Conservation (phyloP, 2,329 filamentous ascomycete genomes). For the Epichloe uncinata region DNA sequence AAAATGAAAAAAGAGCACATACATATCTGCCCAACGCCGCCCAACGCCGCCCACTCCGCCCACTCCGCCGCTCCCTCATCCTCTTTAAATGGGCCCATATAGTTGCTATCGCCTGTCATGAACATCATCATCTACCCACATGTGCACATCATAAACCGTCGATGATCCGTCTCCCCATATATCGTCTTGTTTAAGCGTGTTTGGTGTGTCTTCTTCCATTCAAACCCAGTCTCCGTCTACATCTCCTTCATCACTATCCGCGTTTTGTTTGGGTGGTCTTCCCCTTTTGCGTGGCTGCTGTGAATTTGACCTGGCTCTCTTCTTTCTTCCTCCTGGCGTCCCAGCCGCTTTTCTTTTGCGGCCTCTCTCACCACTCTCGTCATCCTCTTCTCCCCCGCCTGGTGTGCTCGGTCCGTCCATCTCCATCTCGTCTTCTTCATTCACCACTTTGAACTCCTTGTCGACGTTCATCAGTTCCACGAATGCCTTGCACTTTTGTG, state of each 20-base stretch:
- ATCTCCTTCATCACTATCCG: slow-evolving; percentile 25
- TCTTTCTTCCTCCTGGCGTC: slow-evolving; percentile 43
- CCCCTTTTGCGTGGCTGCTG: slow-evolving; percentile 36
- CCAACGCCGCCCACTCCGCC: neutral
- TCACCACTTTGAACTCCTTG: slow-evolving; percentile 61
- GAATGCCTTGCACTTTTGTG: slow-evolving; percentile 61
- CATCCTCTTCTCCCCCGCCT: slow-evolving; percentile 38
- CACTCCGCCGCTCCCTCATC: neutral
- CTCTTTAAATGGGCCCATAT: neutral
- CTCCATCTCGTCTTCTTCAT: slow-evolving; percentile 45
- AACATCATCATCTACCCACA: neutral
- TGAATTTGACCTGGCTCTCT: slow-evolving; percentile 41
- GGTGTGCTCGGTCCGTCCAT: slow-evolving; percentile 36
- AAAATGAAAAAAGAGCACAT: neutral
- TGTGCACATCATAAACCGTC: neutral
- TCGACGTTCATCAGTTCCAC: slow-evolving; percentile 67
- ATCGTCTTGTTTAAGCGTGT: neutral
- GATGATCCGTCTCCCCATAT: neutral
- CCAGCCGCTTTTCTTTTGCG: slow-evolving; percentile 41
- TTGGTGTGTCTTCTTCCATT: neutral
- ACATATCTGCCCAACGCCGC: neutral
- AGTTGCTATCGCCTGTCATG: neutral
- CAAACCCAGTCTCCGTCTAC: slow-evolving; percentile 25
- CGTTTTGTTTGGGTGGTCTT: slow-evolving; percentile 35
- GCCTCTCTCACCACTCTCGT: slow-evolving; percentile 33